phyloP scores from a whole-genome alignment of 371 early-diverging fungal species.

The Mycotypha africana region DNA sequence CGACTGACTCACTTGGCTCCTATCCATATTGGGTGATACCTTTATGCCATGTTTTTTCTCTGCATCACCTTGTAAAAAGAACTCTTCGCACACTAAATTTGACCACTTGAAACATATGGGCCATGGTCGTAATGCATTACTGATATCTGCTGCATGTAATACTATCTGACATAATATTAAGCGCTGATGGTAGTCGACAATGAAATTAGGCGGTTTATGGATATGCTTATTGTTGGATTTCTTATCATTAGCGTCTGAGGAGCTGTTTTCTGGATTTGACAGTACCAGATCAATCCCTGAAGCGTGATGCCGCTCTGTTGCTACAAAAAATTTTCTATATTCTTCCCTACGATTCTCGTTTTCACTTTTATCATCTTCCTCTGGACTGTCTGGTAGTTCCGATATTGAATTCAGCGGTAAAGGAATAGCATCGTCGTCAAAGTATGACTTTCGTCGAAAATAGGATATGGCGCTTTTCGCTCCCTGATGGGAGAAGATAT shows the following conservation, averaged over 20 bases:
- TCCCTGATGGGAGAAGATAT: constrained; percentile 33
- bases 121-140: constrained; percentile 85
- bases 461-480: constrained; percentile 33
- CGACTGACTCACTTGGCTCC: constrained; percentile 63
- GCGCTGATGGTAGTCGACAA: constrained; percentile 20
- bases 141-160: constrained; percentile 86
- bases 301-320: constrained; percentile 1
- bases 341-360: background rate
- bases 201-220: constrained; percentile 16
- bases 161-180: constrained; percentile 63
- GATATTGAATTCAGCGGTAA: constrained; percentile 10
- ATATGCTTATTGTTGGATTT: constrained; percentile 2
- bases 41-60: constrained; percentile 70
- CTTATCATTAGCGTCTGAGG: too few species aligned
- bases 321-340: too few species aligned
- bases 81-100: constrained; percentile 78
- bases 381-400: constrained; percentile 14
- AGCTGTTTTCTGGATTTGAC: background rate
- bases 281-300: constrained; percentile 10
- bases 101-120: constrained; percentile 81
- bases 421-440: constrained; percentile 21
- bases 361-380: constrained; percentile 10
- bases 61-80: constrained; percentile 80
- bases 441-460: constrained; percentile 25
- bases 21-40: constrained; percentile 86